Evolutionary conservation across 371 early-diverging fungal species (phyloP), one percentile per base, ranked within the genome.

Genomic region (Rhizomucor pusillus): DNA sequence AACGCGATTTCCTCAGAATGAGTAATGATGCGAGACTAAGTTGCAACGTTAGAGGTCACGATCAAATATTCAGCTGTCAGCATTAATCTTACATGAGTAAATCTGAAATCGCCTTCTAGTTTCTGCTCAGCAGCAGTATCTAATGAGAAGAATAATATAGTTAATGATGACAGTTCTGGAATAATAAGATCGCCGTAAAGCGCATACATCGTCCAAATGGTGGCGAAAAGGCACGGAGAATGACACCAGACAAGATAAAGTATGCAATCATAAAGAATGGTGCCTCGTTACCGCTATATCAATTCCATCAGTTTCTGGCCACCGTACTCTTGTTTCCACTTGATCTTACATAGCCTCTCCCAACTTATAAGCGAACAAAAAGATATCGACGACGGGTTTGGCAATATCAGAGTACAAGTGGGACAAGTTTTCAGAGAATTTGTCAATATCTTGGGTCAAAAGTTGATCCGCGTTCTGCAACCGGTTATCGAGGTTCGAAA

Each of bases 1-100:
- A 93, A 92, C 2, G 92, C 93, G 54, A 93, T 90, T 57, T 93
- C 94, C 61, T 92, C 93, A 9, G 90, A 84, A 57, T 92, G 89
- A 10, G 90, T 79, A 43, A 91, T 90, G 23, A 91, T 84, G 39
- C 90, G 88, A 20, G 90, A 85, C 82, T 82, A 62, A 33, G 43
- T 36, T 40, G 35, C n/a, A 29, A 13, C 36, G 45, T 25, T 12
- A 34, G 24, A 39, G 18, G 12, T 35, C 1, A 60, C 6, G 4
- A 24, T 39, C n/a, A n/a, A n/a, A n/a, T n/a, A n/a, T 40, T 71
- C 65, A 10, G n/a, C n/a, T 59, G 2, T 16, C 14, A 23, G 25
- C 4, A 43, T 37, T 67, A 55, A 39, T 20, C 69, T 65, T 78
- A 82, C 82, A 68, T 93, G 93, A 36, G 87, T 82, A 54, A 87